phyloP scores from a whole-genome alignment of 768 basidiomycete species.

The Boletales sp. region DNA sequence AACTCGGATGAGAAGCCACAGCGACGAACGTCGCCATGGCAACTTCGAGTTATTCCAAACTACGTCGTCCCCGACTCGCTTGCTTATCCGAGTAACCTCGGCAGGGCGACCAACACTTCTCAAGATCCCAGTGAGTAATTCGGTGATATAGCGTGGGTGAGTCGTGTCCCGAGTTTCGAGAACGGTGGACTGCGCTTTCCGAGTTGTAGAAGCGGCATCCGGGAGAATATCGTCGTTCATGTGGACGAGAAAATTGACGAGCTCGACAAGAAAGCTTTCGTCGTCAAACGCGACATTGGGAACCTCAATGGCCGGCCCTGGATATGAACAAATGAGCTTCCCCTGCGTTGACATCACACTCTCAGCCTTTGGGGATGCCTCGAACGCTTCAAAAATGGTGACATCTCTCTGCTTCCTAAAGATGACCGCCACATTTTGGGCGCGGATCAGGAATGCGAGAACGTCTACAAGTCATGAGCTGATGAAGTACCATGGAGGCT shows the following conservation, averaged over 20 bases:
- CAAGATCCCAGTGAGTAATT: slow-evolving; percentile 47
- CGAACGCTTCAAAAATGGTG: slow-evolving; percentile 44
- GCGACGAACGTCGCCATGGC: slow-evolving; percentile 49
- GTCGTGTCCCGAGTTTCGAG: slow-evolving; percentile 38
- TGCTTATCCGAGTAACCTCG: slow-evolving; percentile 30
- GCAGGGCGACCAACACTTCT: slow-evolving; percentile 34
- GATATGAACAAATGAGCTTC: slow-evolving; percentile 45
- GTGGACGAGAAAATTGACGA: slow-evolving; percentile 37
- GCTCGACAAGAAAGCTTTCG: slow-evolving; percentile 28
- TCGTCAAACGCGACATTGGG: slow-evolving; percentile 27
- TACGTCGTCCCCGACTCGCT: slow-evolving; percentile 47
- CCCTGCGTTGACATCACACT: slow-evolving; percentile 37
- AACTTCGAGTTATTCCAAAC: slow-evolving; percentile 35
- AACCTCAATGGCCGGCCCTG: slow-evolving; percentile 41
- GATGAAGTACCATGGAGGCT: not conserved
- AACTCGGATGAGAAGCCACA: slow-evolving; percentile 50
- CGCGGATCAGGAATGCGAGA: slow-evolving; percentile 35
- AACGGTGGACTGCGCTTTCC: slow-evolving; percentile 35
- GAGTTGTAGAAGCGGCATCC: slow-evolving; percentile 33
- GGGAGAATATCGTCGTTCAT: slow-evolving; percentile 31
- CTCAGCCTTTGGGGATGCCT: slow-evolving; percentile 36
- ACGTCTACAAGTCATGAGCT: slow-evolving; percentile 28
- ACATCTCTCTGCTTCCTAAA: slow-evolving; percentile 28
- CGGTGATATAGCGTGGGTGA: slow-evolving; percentile 47
- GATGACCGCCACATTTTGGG: slow-evolving; percentile 48